Conservation (phyloP, 2,329 filamentous ascomycete species). For the Aspergillus sp. region DNA sequence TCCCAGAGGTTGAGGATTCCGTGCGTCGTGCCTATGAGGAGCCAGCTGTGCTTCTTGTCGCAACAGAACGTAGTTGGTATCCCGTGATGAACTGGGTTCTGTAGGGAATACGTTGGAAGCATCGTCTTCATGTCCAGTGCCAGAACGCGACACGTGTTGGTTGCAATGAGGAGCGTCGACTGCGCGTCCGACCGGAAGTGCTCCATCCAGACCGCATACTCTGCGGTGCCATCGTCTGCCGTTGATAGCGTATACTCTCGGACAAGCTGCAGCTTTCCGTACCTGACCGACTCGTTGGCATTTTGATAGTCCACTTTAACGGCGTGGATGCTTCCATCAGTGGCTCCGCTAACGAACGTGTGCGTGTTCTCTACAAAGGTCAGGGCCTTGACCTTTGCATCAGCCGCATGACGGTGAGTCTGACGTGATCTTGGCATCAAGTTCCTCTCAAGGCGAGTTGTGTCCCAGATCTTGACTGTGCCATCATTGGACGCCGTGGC, state of each 20-base stretch:
- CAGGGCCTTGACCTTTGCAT: constrained; percentile 65
- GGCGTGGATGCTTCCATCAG: constrained; percentile 81
- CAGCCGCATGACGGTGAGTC: constrained; percentile 65
- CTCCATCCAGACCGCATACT: constrained; percentile 82
- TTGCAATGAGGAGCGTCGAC: constrained; percentile 79
- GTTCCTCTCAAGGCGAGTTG: constrained; percentile 79
- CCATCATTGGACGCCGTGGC: constrained; percentile 89
- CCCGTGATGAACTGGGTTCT: constrained; percentile 86
- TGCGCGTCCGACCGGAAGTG: constrained; percentile 75
- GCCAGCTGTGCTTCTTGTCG: constrained; percentile 78
- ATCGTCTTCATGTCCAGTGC: constrained; percentile 83
- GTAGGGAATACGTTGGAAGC: constrained; percentile 66
- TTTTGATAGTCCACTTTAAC: constrained; percentile 67
- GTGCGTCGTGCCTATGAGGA: constrained; percentile 83
- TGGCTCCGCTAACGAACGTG: constrained; percentile 82
- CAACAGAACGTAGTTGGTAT: constrained; percentile 85
- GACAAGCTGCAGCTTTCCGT: constrained; percentile 66
- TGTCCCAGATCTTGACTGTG: constrained; percentile 87
- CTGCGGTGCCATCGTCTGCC: constrained; percentile 37
- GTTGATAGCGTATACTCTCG: constrained; percentile 64
- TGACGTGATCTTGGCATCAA: constrained; percentile 79
- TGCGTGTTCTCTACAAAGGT: constrained; percentile 92
- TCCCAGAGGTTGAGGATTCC: constrained; percentile 94
- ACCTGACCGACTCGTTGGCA: constrained; percentile 53
- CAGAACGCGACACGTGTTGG: constrained; percentile 72